A percentile compares a stretch with the other conserved stretches of the same genome.
phyloP scores from a whole-genome alignment of 2,329 filamentous ascomycete genomes.

The Phyllosticta ampelicida region DNA sequence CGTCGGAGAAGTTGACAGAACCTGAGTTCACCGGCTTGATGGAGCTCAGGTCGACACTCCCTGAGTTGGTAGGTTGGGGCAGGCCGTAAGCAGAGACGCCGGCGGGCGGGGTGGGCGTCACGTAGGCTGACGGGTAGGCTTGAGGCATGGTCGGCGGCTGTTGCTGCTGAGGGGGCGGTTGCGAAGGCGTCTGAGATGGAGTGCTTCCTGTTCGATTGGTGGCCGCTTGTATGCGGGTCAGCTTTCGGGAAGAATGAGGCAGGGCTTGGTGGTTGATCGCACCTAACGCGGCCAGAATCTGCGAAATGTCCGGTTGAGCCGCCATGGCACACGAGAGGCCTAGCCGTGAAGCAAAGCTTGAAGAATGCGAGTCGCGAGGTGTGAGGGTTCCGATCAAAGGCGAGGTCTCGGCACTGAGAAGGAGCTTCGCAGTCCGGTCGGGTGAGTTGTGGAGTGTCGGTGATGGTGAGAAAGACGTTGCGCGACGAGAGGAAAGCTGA shows the following conservation, averaged over 20 bases:
- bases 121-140: conserved; percentile 33
- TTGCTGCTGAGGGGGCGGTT: conserved; percentile 30
- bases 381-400: background rate
- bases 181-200: conserved; percentile 36
- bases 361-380: background rate
- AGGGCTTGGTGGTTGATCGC: conserved; percentile 10
- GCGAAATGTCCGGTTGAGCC: conserved; percentile 26
- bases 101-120: conserved; percentile 30
- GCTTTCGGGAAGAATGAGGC: background rate
- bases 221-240: conserved; percentile 23
- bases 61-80: conserved; percentile 60
- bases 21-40: conserved; percentile 73
- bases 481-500: background rate
- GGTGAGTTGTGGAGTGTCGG: background rate
- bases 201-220: conserved; percentile 39
- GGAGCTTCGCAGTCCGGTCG: background rate
- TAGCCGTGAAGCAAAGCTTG: background rate
- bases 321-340: conserved; percentile 16
- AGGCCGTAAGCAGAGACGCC: conserved; percentile 36
- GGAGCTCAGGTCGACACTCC: conserved; percentile 67
- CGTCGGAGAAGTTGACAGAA: conserved; percentile 72
- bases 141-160: conserved; percentile 28
- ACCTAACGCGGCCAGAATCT: conserved; percentile 30
- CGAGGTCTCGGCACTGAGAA: background rate
- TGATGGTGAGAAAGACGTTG: background rate